Conservation (phyloP, 148 eudicot species). For the Salicornia ramosissima region DNA sequence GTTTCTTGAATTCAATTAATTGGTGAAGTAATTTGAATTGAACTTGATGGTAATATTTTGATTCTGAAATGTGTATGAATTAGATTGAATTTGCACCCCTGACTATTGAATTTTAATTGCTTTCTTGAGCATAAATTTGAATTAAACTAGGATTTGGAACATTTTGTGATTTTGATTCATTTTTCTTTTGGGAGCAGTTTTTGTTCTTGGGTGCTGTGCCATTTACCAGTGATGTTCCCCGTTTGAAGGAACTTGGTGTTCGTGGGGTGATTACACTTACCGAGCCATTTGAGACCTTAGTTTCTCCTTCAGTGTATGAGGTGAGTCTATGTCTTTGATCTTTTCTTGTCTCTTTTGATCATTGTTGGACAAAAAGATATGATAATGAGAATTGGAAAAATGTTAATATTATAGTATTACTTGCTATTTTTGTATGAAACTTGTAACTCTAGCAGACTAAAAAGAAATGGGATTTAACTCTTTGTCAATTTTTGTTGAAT, state of each 20-base stretch:
- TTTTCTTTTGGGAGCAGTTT: no score
- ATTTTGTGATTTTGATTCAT: slow-evolving; percentile 3
- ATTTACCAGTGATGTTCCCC: slow-evolving; percentile 59
- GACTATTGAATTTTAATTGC: no score
- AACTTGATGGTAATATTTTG: not conserved
- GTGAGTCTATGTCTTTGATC: slow-evolving; percentile 27
- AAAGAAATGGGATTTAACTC: not conserved
- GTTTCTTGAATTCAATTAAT: no score
- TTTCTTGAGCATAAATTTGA: no score
- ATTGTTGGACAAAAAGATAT: not conserved
- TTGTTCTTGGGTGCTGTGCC: slow-evolving; percentile 72
- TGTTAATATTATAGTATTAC: not conserved
- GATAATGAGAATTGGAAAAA: no score
- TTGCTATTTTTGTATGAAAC: not conserved
- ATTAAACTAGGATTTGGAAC: no score
- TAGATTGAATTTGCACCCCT: not conserved
- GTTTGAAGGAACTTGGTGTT: slow-evolving; percentile 67
- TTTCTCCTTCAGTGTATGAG: slow-evolving; percentile 52
- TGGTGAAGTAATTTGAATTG: not conserved
- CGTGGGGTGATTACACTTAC: slow-evolving; percentile 77
- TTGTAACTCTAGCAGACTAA: not conserved
- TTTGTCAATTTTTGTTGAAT: not conserved
- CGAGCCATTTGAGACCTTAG: slow-evolving; percentile 80
- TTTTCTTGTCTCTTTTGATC: not conserved
- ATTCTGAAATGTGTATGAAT: not conserved